Evolutionary conservation across 768 basidiomycete genomes (phyloP).

Genomic region (Tremella fuciformis): DNA sequence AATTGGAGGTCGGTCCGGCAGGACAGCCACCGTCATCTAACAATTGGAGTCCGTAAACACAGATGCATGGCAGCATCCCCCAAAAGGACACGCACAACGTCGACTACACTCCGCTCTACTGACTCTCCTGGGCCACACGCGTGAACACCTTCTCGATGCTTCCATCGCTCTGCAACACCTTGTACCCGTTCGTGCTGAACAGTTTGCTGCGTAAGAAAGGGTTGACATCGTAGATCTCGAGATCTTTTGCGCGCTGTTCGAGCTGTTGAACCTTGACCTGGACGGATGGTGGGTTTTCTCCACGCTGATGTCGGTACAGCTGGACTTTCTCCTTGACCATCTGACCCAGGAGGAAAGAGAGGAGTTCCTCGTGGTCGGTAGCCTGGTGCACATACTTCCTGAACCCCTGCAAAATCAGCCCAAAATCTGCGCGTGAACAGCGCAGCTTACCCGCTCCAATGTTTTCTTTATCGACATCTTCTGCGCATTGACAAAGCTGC

Average conservation of each 20-base stretch:
- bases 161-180: constrained; percentile 52
- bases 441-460: constrained; percentile 73
- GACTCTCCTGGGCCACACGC: constrained; percentile 10
- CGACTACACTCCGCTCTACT: too few species aligned
- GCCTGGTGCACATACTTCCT: constrained; percentile 95
- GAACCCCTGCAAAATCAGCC: constrained; percentile 66
- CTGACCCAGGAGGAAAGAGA: constrained; percentile 89
- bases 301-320: constrained; percentile 63
- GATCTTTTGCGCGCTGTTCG: constrained; percentile 88
- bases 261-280: constrained; percentile 75
- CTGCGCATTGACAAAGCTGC: constrained; percentile 92
- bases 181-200: constrained; percentile 86
- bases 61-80: too few species aligned
- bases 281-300: constrained; percentile 74
- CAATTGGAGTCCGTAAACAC: too few species aligned
- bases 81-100: too few species aligned
- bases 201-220: constrained; percentile 82
- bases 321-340: constrained; percentile 89
- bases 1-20: too few species aligned
- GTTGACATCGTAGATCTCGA: constrained; percentile 87
- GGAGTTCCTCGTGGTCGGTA: constrained; percentile 90
- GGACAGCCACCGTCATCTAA: too few species aligned
- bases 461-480: constrained; percentile 99
- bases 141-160: constrained; percentile 48
- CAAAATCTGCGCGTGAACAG: background rate